These are phyloP conservation scores for Suillus paluster DNA, from an alignment of 768 basidiomycete species.

Conservation along the genomic window DNA sequence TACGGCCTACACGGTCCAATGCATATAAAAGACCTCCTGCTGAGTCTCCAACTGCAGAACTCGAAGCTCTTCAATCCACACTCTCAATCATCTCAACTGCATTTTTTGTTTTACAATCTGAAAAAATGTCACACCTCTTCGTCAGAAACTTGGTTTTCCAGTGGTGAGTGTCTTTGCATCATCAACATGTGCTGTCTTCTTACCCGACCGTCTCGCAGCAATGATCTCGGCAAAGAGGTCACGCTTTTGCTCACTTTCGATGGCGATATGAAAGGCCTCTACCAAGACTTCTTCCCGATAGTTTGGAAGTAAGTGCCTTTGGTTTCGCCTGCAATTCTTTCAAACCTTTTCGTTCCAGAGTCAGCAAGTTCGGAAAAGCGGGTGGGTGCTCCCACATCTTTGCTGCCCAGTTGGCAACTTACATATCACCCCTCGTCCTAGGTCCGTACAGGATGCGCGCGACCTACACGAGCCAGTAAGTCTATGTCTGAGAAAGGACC, in stretches of 20 bases:
- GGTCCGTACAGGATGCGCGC: neutral
- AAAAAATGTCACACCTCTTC: neutral
- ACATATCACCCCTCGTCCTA: neutral
- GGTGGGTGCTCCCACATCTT: neutral
- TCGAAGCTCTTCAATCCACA: neutral
- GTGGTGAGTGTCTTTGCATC: neutral
- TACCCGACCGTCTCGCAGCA: neutral
- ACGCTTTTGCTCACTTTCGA: neutral
- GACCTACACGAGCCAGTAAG: neutral
- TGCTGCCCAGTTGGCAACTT: neutral
- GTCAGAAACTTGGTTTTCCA: constrained; percentile 1
- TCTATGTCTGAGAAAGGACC: neutral
- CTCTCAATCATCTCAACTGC: neutral
- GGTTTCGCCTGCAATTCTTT: neutral
- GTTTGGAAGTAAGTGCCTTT: neutral
- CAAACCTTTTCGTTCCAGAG: neutral
- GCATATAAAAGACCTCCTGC: too few species aligned
- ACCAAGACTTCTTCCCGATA: neutral
- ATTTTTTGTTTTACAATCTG: neutral
- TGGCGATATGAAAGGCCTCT: neutral
- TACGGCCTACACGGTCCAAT: too few species aligned
- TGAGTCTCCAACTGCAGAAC: too few species aligned
- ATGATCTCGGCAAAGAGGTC: neutral
- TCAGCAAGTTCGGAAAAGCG: neutral
- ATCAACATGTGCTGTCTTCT: neutral